Percentiles rank a stretch among this genome's conserved stretches.
phyloP scores from a whole-genome alignment of 257 asterid species.

The Buddleja alternifolia region DNA sequence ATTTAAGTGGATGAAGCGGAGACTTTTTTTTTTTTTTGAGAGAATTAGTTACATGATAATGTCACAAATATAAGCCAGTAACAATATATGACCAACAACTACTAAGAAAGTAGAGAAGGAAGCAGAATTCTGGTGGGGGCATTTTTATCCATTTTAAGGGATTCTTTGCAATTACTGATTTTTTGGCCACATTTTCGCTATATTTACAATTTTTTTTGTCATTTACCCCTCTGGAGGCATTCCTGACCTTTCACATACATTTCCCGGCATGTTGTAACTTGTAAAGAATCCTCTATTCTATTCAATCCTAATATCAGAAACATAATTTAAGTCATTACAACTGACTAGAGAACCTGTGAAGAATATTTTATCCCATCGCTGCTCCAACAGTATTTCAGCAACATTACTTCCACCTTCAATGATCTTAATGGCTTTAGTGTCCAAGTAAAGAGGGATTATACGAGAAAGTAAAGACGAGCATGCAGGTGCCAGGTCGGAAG shows the following conservation, averaged over 20 bases:
- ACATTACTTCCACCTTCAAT: constrained; percentile 73
- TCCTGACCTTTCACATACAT: too few relatives aligned
- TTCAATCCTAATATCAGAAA: background rate
- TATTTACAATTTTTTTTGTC: too few relatives aligned
- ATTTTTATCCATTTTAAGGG: too few relatives aligned
- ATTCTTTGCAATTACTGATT: too few relatives aligned
- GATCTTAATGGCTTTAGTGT: constrained; percentile 65
- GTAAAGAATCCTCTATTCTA: background rate
- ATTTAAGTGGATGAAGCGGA: constrained; percentile 1
- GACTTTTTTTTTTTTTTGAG: too few relatives aligned
- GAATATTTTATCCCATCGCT: constrained; percentile 90
- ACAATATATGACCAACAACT: too few relatives aligned
- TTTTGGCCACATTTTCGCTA: too few relatives aligned
- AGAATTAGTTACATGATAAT: too few relatives aligned
- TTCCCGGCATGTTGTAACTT: too few relatives aligned
- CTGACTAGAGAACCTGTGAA: constrained; percentile 66
- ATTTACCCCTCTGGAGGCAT: too few relatives aligned
- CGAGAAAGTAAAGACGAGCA: constrained; percentile 69
- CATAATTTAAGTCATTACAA: background rate
- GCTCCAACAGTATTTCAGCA: constrained; percentile 64
- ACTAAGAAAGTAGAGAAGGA: constrained; percentile 2
- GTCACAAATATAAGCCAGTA: too few relatives aligned
- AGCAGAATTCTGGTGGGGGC: too few relatives aligned
- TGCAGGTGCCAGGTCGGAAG: constrained; percentile 81
- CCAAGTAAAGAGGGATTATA: constrained; percentile 72